A percentile compares a stretch with the other conserved stretches of the same genome.
Evolutionary conservation across 331 rosid genomes (phyloP).

Genomic region (Prunus yedoensis): DNA sequence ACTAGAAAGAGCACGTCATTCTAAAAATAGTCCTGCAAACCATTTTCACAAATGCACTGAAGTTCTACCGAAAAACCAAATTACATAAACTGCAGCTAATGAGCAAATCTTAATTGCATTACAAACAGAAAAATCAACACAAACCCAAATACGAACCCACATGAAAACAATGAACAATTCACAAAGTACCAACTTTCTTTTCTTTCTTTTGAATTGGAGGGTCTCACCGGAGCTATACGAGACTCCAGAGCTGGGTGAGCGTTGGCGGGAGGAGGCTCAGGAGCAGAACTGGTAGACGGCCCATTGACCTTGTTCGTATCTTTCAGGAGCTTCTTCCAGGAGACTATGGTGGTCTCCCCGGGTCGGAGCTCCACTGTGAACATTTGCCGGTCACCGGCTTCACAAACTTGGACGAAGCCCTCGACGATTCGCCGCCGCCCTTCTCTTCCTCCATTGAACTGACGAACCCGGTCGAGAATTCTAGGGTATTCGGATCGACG

Average conservation of each 20-base stretch:
- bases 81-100: slow-evolving; percentile 5
- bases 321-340: slow-evolving; percentile 94
- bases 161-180: not conserved
- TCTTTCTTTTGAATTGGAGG: slow-evolving; percentile 2
- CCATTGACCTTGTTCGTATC: slow-evolving; percentile 69
- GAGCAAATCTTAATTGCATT: not conserved
- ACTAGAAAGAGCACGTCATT: not conserved
- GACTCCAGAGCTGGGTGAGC: slow-evolving; percentile 58
- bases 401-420: slow-evolving; percentile 61
- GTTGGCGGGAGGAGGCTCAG: slow-evolving; percentile 55
- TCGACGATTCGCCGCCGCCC: slow-evolving; percentile 39
- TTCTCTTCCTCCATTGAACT: slow-evolving; percentile 64
- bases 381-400: slow-evolving; percentile 82
- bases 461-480: slow-evolving; percentile 9
- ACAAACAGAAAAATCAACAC: not conserved
- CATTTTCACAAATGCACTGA: not conserved
- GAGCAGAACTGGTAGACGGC: slow-evolving; percentile 35
- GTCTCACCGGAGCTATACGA: slow-evolving; percentile 75
- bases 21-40: not conserved
- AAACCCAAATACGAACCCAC: slow-evolving; percentile 5
- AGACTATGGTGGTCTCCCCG: slow-evolving; percentile 95
- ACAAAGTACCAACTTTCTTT: not conserved
- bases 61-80: not conserved
- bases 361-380: slow-evolving; percentile 97
- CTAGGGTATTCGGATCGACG: slow-evolving; percentile 32